Percentiles rank a stretch among this genome's conserved stretches.
phyloP scores from a whole-genome alignment of 2,329 filamentous ascomycete species.

The Fusarium ramigenum region DNA sequence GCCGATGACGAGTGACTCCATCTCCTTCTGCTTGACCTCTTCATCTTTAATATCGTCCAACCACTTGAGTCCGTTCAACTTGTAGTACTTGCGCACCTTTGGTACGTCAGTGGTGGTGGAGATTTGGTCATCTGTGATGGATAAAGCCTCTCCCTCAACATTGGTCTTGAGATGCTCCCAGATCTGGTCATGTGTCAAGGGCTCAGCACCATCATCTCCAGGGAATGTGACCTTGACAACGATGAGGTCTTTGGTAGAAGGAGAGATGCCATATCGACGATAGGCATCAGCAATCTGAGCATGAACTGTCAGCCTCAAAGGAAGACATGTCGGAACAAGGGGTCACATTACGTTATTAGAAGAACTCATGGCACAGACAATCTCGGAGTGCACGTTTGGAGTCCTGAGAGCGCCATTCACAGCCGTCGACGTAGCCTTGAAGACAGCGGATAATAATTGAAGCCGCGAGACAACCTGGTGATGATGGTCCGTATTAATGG shows the following conservation, averaged over 20 bases:
- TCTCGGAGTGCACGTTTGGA: constrained; percentile 88
- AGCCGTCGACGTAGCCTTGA: constrained; percentile 77
- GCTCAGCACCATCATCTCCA: constrained; percentile 53
- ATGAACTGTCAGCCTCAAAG: constrained; percentile 11
- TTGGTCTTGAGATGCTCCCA: constrained; percentile 67
- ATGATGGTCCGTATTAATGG: constrained; percentile 6
- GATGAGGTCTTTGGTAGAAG: constrained; percentile 76
- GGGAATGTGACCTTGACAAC: constrained; percentile 79
- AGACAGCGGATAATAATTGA: constrained; percentile 79
- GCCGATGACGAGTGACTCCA: constrained; percentile 76
- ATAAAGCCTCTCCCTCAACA: constrained; percentile 68
- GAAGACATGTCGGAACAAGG: neutral
- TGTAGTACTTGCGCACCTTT: constrained; percentile 86
- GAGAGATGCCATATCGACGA: constrained; percentile 82
- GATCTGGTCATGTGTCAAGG: constrained; percentile 57
- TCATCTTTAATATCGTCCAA: constrained; percentile 58
- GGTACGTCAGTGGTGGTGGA: constrained; percentile 67
- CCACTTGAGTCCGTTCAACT: constrained; percentile 71
- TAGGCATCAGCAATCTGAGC: constrained; percentile 89
- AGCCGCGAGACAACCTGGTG: constrained; percentile 73
- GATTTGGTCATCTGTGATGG: constrained; percentile 73
- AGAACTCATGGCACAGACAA: constrained; percentile 80
- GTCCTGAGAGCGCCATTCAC: constrained; percentile 73
- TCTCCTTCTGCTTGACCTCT: constrained; percentile 58
- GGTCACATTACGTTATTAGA: constrained; percentile 76